Conservation (phyloP, 2,329 filamentous ascomycete species). For the Pestalotiopsis sp. region DNA sequence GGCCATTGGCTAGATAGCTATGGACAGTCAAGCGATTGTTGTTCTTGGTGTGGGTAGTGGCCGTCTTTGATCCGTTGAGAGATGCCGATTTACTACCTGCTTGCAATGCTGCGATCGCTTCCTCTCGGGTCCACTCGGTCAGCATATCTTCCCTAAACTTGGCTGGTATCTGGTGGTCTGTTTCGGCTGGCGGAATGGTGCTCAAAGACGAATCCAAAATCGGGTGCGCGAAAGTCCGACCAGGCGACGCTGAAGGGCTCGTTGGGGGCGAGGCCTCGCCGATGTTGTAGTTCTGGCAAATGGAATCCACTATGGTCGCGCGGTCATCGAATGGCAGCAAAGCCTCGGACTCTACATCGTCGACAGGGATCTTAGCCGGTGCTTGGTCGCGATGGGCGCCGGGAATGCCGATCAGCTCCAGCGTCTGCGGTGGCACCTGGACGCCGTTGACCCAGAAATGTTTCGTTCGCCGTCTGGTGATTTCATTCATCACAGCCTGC, state of each 20-base stretch:
- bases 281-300: slow-evolving; percentile 72
- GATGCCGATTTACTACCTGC: slow-evolving; percentile 74
- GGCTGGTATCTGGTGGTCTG: slow-evolving; percentile 62
- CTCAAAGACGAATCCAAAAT: slow-evolving; percentile 55
- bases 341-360: slow-evolving; percentile 63
- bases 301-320: slow-evolving; percentile 70
- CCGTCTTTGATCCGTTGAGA: slow-evolving; percentile 73
- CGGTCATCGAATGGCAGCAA: slow-evolving; percentile 78
- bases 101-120: slow-evolving; percentile 68
- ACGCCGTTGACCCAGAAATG: slow-evolving; percentile 80
- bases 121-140: slow-evolving; percentile 78
- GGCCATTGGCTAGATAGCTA: slow-evolving; percentile 42
- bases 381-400: slow-evolving; percentile 40
- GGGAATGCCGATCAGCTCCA: slow-evolving; percentile 64
- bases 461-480: slow-evolving; percentile 72
- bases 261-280: slow-evolving; percentile 64
- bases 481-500: slow-evolving; percentile 73
- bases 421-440: slow-evolving; percentile 66
- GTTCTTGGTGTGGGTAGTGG: slow-evolving; percentile 55
- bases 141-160: slow-evolving; percentile 76
- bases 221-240: slow-evolving; percentile 64
- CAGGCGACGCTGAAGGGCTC: slow-evolving; percentile 72
- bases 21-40: slow-evolving; percentile 63
- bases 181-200: slow-evolving; percentile 38
- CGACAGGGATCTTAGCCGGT: slow-evolving; percentile 49